Conservation (phyloP, 306 rosid species). For the Cucurbita argyrosperma region DNA sequence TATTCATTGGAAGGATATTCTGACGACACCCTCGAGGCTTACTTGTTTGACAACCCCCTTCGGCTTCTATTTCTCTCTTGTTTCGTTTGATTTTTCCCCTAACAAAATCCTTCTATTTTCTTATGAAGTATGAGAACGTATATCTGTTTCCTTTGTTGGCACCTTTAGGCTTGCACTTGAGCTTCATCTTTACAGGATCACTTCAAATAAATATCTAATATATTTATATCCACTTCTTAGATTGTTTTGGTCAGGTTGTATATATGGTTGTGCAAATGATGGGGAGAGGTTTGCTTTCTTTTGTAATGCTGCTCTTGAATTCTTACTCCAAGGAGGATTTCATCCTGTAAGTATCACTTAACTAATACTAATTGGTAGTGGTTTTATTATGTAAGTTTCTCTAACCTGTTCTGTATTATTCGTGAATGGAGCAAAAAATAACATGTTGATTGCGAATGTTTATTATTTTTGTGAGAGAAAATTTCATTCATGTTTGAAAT, state of each 20-base stretch:
- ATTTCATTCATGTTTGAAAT: too few species aligned
- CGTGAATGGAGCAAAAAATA: neutral
- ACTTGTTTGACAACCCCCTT: neutral
- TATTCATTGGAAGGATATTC: neutral
- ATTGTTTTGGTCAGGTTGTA: slow-evolving; percentile 47
- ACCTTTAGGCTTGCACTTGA: neutral
- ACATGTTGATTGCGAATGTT: neutral
- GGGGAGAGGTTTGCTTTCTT: slow-evolving; percentile 85
- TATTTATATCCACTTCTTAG: slow-evolving; percentile 21
- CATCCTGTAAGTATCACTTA: slow-evolving; percentile 62
- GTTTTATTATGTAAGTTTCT: neutral
- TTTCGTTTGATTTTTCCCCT: neutral
- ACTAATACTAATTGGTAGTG: neutral
- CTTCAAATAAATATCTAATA: neutral
- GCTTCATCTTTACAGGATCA: neutral
- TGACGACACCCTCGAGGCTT: neutral
- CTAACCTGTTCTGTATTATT: neutral
- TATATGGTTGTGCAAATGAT: slow-evolving; percentile 85
- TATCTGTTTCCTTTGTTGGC: neutral
- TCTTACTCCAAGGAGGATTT: slow-evolving; percentile 65
- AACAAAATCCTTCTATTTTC: neutral
- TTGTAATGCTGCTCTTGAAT: slow-evolving; percentile 91
- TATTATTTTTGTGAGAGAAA: too few species aligned
- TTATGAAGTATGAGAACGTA: neutral
- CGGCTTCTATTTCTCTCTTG: neutral